phyloP scores from a whole-genome alignment of 768 basidiomycete genomes.

The Amanita polypyramis region DNA sequence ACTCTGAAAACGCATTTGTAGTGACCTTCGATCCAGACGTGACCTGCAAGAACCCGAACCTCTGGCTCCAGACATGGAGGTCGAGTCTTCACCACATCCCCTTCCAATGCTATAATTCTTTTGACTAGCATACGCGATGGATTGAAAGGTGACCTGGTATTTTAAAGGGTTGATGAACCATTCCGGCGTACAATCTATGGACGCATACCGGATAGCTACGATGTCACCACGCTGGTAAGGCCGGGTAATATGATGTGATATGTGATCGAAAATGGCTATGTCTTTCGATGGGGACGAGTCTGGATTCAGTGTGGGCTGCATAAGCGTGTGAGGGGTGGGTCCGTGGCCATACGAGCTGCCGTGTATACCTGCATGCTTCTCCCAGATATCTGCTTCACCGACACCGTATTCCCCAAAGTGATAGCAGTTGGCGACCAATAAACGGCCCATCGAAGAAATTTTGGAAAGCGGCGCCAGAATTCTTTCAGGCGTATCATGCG shows the following conservation, averaged over 20 bases:
- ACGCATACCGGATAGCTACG: slow-evolving; percentile 43
- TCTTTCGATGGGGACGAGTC: slow-evolving; percentile 53
- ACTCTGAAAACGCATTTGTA: background rate
- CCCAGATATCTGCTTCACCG: slow-evolving; percentile 6
- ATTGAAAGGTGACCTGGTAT: slow-evolving; percentile 47
- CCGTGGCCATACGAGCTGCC: background rate
- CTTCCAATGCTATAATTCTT: slow-evolving; percentile 52
- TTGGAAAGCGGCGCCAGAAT: slow-evolving; percentile 2
- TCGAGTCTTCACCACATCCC: slow-evolving; percentile 56
- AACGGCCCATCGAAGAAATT: background rate
- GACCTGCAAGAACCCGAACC: slow-evolving; percentile 47
- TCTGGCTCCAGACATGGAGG: slow-evolving; percentile 52
- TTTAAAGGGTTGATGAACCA: background rate
- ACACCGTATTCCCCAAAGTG: background rate
- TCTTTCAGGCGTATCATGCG: no score
- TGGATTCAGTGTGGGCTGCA: slow-evolving; percentile 66
- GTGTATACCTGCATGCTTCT: slow-evolving; percentile 8
- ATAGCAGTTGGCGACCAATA: slow-evolving; percentile 7
- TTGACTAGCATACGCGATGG: slow-evolving; percentile 48
- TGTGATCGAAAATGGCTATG: slow-evolving; percentile 51
- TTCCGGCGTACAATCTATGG: background rate
- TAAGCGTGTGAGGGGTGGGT: background rate
- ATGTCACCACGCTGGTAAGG: slow-evolving; percentile 48
- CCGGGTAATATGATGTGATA: slow-evolving; percentile 25
- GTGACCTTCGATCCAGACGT: slow-evolving; percentile 70